Evolutionary conservation across 352 stramenopile species (phyloP).

Genomic region (Globisporangium middletonii): DNA sequence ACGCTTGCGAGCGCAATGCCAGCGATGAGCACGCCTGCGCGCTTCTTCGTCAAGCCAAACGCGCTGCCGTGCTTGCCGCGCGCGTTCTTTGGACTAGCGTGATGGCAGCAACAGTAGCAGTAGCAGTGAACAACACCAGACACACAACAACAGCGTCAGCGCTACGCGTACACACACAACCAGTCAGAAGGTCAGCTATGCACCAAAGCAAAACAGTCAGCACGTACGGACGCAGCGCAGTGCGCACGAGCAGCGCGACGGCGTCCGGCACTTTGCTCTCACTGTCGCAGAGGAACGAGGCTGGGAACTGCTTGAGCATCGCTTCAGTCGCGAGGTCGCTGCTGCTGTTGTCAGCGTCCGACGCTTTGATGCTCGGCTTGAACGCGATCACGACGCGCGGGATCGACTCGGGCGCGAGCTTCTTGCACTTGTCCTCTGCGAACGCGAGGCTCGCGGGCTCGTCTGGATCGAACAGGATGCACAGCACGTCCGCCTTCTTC

Average conservation of each 20-base stretch:
- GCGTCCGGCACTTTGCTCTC: conserved; percentile 27
- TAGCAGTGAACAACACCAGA: too few species aligned
- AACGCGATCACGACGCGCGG: conserved; percentile 57
- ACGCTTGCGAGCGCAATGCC: conserved; percentile 3
- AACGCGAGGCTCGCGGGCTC: conserved; percentile 34
- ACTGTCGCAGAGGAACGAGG: conserved; percentile 37
- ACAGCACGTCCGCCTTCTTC: conserved; percentile 64
- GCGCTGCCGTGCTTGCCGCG: conserved; percentile 33
- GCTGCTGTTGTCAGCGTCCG: background rate
- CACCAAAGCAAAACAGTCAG: background rate
- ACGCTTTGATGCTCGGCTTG: conserved; percentile 16
- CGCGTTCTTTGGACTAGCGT: conserved; percentile 36
- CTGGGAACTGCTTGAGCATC: conserved; percentile 41
- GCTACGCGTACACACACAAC: background rate
- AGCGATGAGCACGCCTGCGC: conserved; percentile 11
- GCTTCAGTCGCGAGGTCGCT: conserved; percentile 39
- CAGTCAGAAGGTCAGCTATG: background rate
- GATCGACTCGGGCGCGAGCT: conserved; percentile 36
- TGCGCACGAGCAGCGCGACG: conserved; percentile 35
- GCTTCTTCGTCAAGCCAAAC: conserved; percentile 13
- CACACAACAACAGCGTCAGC: background rate
- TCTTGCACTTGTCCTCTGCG: conserved; percentile 49
- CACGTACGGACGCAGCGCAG: conserved; percentile 51
- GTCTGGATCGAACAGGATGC: conserved; percentile 57
- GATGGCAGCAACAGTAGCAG: background rate